Percentiles rank a stretch among this genome's conserved stretches.
Evolutionary conservation across 164 flowering plant species (phyloP).

Genomic region (Berberis thunbergii): DNA sequence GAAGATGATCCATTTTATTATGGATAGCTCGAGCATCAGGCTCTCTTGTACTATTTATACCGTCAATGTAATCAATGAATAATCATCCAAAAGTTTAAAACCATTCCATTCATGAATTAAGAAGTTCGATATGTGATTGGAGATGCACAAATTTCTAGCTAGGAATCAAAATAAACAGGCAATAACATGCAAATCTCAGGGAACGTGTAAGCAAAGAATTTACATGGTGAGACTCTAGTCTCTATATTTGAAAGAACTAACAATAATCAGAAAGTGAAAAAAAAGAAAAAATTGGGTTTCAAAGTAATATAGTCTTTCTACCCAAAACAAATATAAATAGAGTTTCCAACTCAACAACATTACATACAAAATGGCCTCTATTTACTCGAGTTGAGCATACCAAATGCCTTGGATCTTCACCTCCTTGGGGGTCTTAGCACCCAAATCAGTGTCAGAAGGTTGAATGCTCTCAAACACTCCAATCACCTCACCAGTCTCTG

Average conservation of each 20-base stretch:
- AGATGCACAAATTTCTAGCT: too few species aligned
- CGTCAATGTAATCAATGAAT: too few species aligned
- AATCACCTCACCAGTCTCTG: slow-evolving; percentile 83
- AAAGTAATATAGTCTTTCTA: background rate
- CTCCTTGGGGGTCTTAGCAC: slow-evolving; percentile 83
- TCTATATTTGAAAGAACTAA: background rate
- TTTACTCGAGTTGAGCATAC: slow-evolving; percentile 85
- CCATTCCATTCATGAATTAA: too few species aligned
- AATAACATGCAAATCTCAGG: too few species aligned
- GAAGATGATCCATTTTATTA: too few species aligned
- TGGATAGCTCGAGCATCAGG: too few species aligned
- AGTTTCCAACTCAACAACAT: background rate
- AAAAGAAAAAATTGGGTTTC: background rate
- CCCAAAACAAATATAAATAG: background rate
- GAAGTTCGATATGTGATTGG: too few species aligned
- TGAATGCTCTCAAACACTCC: slow-evolving; percentile 91
- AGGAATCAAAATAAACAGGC: too few species aligned
- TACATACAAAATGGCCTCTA: slow-evolving; percentile 7
- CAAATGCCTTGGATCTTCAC: slow-evolving; percentile 93
- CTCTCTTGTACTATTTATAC: too few species aligned
- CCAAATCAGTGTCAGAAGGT: slow-evolving; percentile 97
- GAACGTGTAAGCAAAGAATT: background rate
- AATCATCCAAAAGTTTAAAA: too few species aligned
- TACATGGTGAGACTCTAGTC: background rate
- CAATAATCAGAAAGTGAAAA: background rate